Base-by-base conservation (phyloP, 2,329 filamentous ascomycete species). In the Amesomyces nigricolor region DNA sequence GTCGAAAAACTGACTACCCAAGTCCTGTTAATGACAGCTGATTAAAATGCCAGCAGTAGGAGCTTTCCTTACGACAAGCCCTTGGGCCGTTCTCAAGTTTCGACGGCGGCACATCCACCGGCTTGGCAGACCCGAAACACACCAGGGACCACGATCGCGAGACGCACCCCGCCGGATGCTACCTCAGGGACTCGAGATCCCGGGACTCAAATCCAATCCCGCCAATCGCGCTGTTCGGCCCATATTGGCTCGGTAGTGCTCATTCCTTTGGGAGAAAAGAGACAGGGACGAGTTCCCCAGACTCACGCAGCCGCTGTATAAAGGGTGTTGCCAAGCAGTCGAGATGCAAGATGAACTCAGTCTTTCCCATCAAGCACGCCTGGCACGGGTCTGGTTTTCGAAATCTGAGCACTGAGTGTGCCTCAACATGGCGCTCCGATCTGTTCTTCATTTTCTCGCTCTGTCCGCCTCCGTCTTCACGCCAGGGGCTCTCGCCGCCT, bases 401-500 rank as follows among this genome's bases (percentile, higher is more conserved):
- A 40, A 29, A 8, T 26, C 30, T 35, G 17, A 6, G 39, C n/a
- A 2, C 13, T 29, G 17, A 43, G 37, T 10, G 29, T 39, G 48
- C 43, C 43, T 47, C 54, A 59, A 46, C 39, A 64, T 63, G 61
- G 54, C 46, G 45, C 50, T 61, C 54, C 56, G 47, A 35, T 54
- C 52, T 6, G 43, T 54, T 39, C 13, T 64, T 29, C 62, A 54
- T 47, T 32, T 63, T 2, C 46, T 59, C 40, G 47, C 49, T 17
- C 30, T 64, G 17, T 53, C 56, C 3, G 50, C 54, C 16, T 57
- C 55, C 26, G 39, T 59, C 32, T 62, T 62, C 22, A 53, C 54
- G 13, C 58, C 60, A 5, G 60, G 60, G 5, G 69, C 65, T 47
- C 61, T 72, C 47, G 70, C 70, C 56, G 74, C 73, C 42, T 75